Base-by-base conservation (phyloP, 495 filamentous ascomycete genomes). In the Hypoxylon perforatum region DNA sequence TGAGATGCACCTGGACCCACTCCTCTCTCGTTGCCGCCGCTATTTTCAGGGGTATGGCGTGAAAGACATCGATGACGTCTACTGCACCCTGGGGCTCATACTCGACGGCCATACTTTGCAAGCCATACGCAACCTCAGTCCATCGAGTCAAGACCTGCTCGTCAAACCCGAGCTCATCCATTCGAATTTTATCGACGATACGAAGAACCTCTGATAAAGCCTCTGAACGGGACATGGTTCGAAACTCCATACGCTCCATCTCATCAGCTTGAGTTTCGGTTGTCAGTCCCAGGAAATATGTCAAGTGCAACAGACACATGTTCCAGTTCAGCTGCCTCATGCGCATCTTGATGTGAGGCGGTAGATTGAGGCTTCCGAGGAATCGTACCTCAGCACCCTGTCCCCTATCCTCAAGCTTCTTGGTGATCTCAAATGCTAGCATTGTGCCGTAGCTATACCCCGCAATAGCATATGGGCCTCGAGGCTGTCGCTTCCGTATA, bases 361-460 rank as follows among this genome's bases (percentile, higher is more conserved):
- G 83, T 7, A 80, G 75, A 61, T 84, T 77, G 52, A 79, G 76
- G 36, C 42, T 63, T 5, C 71, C 80, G 1, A 78, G 67, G 61
- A 81, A 80, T 3, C 50, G 10, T 1, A 83, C 77, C 25, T 3
- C n/a, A 60, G 53, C 14, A 63, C 71, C 25, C 51, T 68, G 12
- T 28, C 45, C 56, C 33, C 78, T 1, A 83, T 75, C 47, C 19
- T 84, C 75, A 5, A 88, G 77, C 1, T 63, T 11, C 66, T 87
- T 87, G 19, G 76, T 69, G 2, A 83, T 63, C 59, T 88, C 87
- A 33, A 87, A 89, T 2, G 85, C 82, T 7, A 87, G 45, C 74
- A 86, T 84, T 0, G 63, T 59, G 8, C 86, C 87, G 58, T 78
- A 85, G 0, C 74, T 82, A 68, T 87, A 89, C 3, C 87, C 86